Base-by-base conservation (phyloP, 164 flowering plant genomes). In the Vitis rupestris region DNA sequence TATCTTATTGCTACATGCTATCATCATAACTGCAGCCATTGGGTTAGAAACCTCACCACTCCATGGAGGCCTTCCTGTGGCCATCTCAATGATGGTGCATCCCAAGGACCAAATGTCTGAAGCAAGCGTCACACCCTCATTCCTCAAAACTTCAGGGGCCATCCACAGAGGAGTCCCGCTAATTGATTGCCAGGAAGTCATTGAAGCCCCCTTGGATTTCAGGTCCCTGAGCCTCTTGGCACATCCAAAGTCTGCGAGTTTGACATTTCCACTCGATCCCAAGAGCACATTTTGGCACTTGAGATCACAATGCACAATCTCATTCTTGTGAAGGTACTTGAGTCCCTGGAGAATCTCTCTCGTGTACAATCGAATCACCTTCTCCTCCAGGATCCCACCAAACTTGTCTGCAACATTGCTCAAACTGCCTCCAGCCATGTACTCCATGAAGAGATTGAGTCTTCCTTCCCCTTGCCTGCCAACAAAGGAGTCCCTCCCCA, bases 91-190 rank as follows among this genome's bases (percentile, higher is more conserved):
- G 7, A 87, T 70, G 0, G 88, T 84, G 76, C 91, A 87, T 3
- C 93, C 93, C 53, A 89, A 68, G 2, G 93, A 85, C 93, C 93
- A 87, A 13, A 89, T 77, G 64, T 87, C 93, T 5, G 86, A 71
- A 27, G 76, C 76, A 60, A 67, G 74, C 49, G 67, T 77, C 48
- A 72, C 8, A 59, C 65, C 75, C 74, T 84, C 85, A 1, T 76
- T 75, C 64, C 80, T 78, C 64, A 87, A 29, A 4, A 83, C 85
- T 74, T 89, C 93, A 0, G 93, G 93, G 44, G 91, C 88, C 91
- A 84, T 87, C 90, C 90, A 89, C 54, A 85, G 60, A 13, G 91
- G 93, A 15, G 88, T 85, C 30, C 93, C 90, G 47, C 80, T 75
- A 13, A 82, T 65, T 7, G 75, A 48, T 27, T 50, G 56, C 63